Percentiles rank a stretch among this genome's conserved stretches.
Conservation (phyloP, 2,329 filamentous ascomycete species). For the Cytospora leucostoma region DNA sequence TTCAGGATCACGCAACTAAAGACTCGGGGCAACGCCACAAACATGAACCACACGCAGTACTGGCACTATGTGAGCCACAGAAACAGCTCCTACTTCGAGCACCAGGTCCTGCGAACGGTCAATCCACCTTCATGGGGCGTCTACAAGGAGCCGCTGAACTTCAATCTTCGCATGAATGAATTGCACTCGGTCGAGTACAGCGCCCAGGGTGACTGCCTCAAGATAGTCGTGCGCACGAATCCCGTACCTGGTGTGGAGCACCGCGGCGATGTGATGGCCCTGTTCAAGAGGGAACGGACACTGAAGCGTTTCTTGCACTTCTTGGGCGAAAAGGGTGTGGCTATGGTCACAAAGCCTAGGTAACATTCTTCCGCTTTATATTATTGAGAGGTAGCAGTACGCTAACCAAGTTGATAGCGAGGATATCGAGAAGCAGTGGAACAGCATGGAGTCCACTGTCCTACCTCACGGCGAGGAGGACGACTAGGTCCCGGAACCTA, state of each 20-base stretch:
- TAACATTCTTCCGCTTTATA: conserved; percentile 36
- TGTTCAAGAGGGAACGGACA: conserved; percentile 55
- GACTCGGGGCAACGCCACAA: conserved; percentile 48
- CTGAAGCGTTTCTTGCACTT: conserved; percentile 55
- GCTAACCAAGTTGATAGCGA: conserved; percentile 33
- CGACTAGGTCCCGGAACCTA: conserved; percentile 2
- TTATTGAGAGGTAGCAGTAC: not conserved
- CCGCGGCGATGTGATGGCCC: conserved; percentile 50
- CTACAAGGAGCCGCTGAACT: conserved; percentile 53
- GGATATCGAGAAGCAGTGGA: conserved; percentile 42
- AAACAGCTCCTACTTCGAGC: conserved; percentile 47
- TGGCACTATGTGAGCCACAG: conserved; percentile 51
- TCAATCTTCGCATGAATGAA: conserved; percentile 50
- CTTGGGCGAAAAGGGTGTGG: conserved; percentile 46
- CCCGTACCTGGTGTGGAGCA: conserved; percentile 36
- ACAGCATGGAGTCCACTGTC: conserved; percentile 39
- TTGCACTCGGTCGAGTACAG: conserved; percentile 47
- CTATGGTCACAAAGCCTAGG: conserved; percentile 43
- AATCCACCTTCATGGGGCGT: conserved; percentile 48
- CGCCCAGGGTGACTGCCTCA: conserved; percentile 37
- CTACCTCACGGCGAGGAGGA: conserved; percentile 29
- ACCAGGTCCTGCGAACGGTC: conserved; percentile 53
- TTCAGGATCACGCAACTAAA: conserved; percentile 57
- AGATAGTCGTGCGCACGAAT: conserved; percentile 45
- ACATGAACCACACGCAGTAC: conserved; percentile 54